Percentiles rank a stretch among this genome's conserved stretches.
Conservation (phyloP, 805 yeast genomes). For the Kazachstania taianensis region DNA sequence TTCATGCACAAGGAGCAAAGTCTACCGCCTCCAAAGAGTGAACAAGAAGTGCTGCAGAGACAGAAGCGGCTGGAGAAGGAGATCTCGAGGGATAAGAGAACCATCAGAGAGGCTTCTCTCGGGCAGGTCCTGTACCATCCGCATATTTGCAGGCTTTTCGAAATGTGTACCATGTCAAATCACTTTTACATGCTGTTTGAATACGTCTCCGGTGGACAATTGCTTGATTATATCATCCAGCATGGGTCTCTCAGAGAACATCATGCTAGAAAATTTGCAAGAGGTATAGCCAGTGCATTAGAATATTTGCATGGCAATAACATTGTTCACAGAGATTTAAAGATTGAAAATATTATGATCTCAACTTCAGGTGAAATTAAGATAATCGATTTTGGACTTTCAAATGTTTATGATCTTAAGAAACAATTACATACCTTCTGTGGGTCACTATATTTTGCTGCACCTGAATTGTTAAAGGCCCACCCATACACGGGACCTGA, state of each 20-base stretch:
- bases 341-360: conserved; percentile 92
- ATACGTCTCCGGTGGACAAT: conserved; percentile 93
- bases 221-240: conserved; percentile 92
- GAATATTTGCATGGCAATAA: conserved; percentile 91
- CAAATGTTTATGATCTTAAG: conserved; percentile 69
- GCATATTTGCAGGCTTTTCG: conserved; percentile 81
- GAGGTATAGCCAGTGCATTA: conserved; percentile 88
- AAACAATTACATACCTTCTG: conserved; percentile 82
- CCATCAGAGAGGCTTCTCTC: conserved; percentile 89
- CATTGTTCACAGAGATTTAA: conserved; percentile 92
- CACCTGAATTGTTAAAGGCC: conserved; percentile 91
- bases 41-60: conserved; percentile 47
- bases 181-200: conserved; percentile 96
- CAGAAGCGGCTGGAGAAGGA: conserved; percentile 72
- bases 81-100: conserved; percentile 80
- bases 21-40: conserved; percentile 55
- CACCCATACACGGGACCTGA: conserved; percentile 93
- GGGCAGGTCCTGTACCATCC: conserved; percentile 88
- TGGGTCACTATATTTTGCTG: conserved; percentile 96
- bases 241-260: conserved; percentile 92
- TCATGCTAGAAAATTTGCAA: conserved; percentile 87
- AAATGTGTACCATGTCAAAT: conserved; percentile 91
- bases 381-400: conserved; percentile 91
- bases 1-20: conserved; percentile 63
- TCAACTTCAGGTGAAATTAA: conserved; percentile 89